Evolutionary conservation across 1,284 basidiomycete genomes (phyloP).

Genomic region (Ustilago cynodontis): DNA sequence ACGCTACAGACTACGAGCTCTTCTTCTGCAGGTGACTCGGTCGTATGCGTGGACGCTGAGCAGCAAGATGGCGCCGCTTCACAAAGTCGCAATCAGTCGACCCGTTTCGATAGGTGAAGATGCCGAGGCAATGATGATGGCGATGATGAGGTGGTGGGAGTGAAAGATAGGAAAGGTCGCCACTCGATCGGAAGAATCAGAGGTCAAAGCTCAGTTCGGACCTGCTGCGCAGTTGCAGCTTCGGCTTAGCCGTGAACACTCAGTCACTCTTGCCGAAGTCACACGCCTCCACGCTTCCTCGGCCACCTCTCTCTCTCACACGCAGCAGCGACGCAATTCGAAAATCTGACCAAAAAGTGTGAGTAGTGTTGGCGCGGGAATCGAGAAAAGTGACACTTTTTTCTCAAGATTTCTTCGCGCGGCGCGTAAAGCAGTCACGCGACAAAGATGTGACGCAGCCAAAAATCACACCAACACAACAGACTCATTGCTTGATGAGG

Average conservation of each 20-base stretch:
- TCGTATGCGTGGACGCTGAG: not conserved
- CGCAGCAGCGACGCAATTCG: conserved; percentile 21
- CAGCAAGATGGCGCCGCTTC: not conserved
- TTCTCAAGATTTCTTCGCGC: conserved; percentile 4
- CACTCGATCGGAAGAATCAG: not conserved
- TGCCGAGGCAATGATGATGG: not conserved
- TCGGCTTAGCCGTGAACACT: conserved; percentile 11
- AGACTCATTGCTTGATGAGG: no score
- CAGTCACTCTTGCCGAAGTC: no score
- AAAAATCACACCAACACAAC: not conserved
- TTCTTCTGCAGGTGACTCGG: no score
- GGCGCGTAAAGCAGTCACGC: conserved; percentile 48
- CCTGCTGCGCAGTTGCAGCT: conserved; percentile 14
- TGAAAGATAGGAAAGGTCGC: not conserved
- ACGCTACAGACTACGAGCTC: not conserved
- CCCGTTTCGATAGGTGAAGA: not conserved
- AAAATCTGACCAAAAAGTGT: conserved; percentile 9
- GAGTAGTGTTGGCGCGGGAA: not conserved
- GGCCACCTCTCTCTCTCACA: not conserved
- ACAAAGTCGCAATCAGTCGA: not conserved
- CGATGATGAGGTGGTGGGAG: conserved; percentile 1
- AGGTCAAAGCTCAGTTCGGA: conserved; percentile 11
- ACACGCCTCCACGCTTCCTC: not conserved
- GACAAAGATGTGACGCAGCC: conserved; percentile 13
- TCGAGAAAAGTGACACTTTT: conserved; percentile 48